Conservation (phyloP, 2,329 filamentous ascomycete species). For the Fusarium palustre region DNA sequence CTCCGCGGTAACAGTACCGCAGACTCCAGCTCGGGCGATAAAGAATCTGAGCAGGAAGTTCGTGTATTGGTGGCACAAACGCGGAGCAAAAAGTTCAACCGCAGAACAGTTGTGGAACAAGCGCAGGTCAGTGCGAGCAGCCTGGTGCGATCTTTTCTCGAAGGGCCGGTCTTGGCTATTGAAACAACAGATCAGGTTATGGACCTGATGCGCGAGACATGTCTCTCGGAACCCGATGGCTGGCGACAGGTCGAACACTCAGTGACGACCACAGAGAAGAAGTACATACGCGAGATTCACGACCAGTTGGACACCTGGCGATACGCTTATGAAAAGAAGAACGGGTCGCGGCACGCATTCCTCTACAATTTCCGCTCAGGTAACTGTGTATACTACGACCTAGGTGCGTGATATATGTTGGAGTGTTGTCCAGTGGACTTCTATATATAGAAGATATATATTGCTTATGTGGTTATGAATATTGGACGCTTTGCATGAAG, state of each 20-base stretch:
- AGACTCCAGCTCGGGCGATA: constrained; percentile 50
- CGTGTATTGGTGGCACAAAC: constrained; percentile 86
- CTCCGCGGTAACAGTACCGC: constrained; percentile 50
- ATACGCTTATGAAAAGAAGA: constrained; percentile 65
- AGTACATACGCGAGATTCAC: constrained; percentile 86
- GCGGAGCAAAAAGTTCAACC: constrained; percentile 91
- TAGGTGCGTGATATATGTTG: constrained; percentile 58
- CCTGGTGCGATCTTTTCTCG: constrained; percentile 76
- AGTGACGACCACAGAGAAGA: constrained; percentile 79
- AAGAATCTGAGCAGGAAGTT: constrained; percentile 74
- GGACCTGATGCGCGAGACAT: constrained; percentile 78
- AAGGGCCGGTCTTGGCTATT: constrained; percentile 85
- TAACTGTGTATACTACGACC: constrained; percentile 86
- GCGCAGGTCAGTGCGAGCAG: constrained; percentile 70
- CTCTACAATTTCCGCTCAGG: constrained; percentile 93
- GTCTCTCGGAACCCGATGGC: constrained; percentile 81
- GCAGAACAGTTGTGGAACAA: constrained; percentile 86
- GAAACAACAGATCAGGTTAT: constrained; percentile 89
- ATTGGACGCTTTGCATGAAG: constrained; percentile 4
- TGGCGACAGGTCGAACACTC: constrained; percentile 86
- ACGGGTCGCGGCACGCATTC: constrained; percentile 78
- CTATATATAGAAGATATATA: background rate
- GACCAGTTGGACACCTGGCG: constrained; percentile 76
- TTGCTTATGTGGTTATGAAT: background rate
- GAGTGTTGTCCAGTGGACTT: background rate